Conservation (phyloP, 768 basidiomycete species). For the Leccinum incarnatum region DNA sequence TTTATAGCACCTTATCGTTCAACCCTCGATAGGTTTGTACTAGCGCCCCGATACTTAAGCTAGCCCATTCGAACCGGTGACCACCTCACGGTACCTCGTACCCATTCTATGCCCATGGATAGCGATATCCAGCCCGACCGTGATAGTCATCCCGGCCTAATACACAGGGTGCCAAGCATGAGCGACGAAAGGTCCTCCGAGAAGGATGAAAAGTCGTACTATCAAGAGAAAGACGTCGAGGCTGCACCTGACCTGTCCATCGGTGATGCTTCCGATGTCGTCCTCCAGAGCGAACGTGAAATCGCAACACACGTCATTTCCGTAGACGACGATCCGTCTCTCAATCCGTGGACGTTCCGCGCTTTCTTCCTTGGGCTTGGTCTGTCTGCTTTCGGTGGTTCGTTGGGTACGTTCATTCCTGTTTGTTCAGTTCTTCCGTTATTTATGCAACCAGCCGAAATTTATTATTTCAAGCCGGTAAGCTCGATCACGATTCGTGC, state of each 20-base stretch:
- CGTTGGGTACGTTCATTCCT: not conserved
- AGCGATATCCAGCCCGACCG: not conserved
- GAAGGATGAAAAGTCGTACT: constrained; percentile 14
- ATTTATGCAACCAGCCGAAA: constrained; percentile 40
- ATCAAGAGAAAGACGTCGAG: constrained; percentile 34
- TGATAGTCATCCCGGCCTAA: not conserved
- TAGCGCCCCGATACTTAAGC: constrained; percentile 2
- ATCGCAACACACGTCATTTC: constrained; percentile 42
- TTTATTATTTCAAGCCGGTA: constrained; percentile 62
- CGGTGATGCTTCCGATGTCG: constrained; percentile 10
- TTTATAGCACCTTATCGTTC: not conserved
- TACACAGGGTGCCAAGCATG: not conserved
- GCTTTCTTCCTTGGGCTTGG: not conserved
- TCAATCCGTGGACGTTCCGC: not conserved
- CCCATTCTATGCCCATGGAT: constrained; percentile 4
- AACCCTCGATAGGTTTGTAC: not conserved
- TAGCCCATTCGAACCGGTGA: not conserved
- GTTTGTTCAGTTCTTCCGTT: not conserved
- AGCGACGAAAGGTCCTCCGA: constrained; percentile 6
- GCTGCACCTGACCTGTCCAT: not conserved
- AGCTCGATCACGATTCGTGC: not conserved
- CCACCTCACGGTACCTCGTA: not conserved
- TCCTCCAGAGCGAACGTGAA: constrained; percentile 43
- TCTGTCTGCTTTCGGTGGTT: not conserved
- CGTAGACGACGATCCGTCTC: constrained; percentile 2